Evolutionary conservation across 306 rosid species (phyloP), one percentile per base, ranked within the genome.

Genomic region (Glycine soja): DNA sequence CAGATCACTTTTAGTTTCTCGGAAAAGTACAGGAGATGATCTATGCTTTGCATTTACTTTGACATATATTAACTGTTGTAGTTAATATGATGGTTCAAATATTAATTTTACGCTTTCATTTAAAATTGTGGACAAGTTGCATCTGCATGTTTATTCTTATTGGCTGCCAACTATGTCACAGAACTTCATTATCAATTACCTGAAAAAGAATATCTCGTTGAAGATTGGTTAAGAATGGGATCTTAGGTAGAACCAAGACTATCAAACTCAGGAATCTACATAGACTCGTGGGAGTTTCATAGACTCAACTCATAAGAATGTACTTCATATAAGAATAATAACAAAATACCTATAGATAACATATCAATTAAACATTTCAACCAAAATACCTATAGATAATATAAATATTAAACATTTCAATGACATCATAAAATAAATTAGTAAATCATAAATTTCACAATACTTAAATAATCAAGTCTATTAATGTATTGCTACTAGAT

Each of bases 1-100:
- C 77, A 57, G 58, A 65, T 65, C 40, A 67, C 62, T 68, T 84
- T 72, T 75, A 63, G 71, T 83, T 77, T 81, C 67, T 67, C 79
- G 42, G 69, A 32, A 47, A 77, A 51, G 11, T 76, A 66, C 65
- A 67, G 2, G 75, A 40, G 59, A 43, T 51, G 48, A 72, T 72
- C 13, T 76, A 36, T 77, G 61, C 52, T 75, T 77, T 70, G 62
- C 42, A 63, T 79, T 59, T 57, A 47, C 66, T 46, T 32, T 43
- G 18, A 58, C 59, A 24, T 24, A 80, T 32, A 7, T 58, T 80
- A 74, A 72, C 51, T 32, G 45, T 68, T 43, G 30, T 40, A 6
- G 57, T 64, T 64, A 19, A 56, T 56, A 64, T 54, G 48, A 75
- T 15, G 50, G 61, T 75, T 79, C 46, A n/a, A 71, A 62, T 56